Evolutionary conservation across 805 yeast species (phyloP).

Genomic region (Torulaspora indica): DNA sequence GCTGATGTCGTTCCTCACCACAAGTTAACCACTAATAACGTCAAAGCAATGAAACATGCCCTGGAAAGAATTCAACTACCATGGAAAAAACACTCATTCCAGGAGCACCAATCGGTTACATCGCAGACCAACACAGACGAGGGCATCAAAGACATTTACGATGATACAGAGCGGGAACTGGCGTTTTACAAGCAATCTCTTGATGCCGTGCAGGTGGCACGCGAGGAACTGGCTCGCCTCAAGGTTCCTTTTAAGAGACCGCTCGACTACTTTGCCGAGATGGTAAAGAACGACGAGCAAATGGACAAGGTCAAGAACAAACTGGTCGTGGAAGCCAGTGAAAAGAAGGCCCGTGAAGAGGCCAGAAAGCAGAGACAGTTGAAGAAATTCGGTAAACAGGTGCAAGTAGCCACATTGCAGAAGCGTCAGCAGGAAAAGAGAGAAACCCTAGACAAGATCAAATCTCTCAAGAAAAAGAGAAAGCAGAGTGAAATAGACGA

Average conservation of each 20-base stretch:
- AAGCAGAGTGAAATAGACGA: slow-evolving; percentile 59
- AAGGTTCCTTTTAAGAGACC: slow-evolving; percentile 91
- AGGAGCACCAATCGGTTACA: slow-evolving; percentile 75
- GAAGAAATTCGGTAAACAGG: slow-evolving; percentile 97
- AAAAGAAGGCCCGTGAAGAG: slow-evolving; percentile 86
- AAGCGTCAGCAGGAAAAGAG: slow-evolving; percentile 90
- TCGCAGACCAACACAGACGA: slow-evolving; percentile 57
- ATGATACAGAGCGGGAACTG: slow-evolving; percentile 92
- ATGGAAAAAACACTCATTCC: slow-evolving; percentile 61
- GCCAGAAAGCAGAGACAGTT: slow-evolving; percentile 91
- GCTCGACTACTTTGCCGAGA: slow-evolving; percentile 93
- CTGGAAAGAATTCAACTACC: slow-evolving; percentile 60
- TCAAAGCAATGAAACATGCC: slow-evolving; percentile 71
- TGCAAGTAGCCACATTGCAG: slow-evolving; percentile 87
- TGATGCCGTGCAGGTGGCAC: slow-evolving; percentile 71
- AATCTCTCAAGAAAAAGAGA: slow-evolving; percentile 85
- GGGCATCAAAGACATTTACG: slow-evolving; percentile 79
- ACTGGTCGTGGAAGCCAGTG: slow-evolving; percentile 70
- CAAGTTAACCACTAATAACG: slow-evolving; percentile 81
- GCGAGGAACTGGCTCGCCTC: slow-evolving; percentile 57
- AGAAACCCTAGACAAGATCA: slow-evolving; percentile 84
- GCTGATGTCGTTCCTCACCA: slow-evolving; percentile 93
- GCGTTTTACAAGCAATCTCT: slow-evolving; percentile 94
- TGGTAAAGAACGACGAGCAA: slow-evolving; percentile 96
- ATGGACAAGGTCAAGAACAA: slow-evolving; percentile 89